Conservation (phyloP, 257 asterid genomes). For the Catharanthus roseus region DNA sequence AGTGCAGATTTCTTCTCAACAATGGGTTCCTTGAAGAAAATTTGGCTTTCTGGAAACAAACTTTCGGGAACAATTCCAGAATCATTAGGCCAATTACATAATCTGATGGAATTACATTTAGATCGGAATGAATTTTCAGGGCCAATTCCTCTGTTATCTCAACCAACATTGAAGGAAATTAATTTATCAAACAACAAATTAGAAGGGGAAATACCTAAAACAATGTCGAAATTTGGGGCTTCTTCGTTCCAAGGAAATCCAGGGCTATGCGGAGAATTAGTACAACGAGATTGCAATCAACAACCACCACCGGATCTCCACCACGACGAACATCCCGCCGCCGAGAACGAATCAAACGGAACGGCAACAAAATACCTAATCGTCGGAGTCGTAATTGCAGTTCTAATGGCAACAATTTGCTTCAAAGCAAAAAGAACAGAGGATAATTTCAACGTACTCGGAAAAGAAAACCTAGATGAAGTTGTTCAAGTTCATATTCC, state of each 20-base stretch:
- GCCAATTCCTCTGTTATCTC: constrained; percentile 40
- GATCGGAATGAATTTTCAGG: constrained; percentile 65
- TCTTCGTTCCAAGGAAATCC: constrained; percentile 49
- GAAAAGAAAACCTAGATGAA: constrained; percentile 50
- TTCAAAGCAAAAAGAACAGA: constrained; percentile 42
- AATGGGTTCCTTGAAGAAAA: constrained; percentile 49
- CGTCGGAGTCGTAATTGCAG: constrained; percentile 41
- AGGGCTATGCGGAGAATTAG: constrained; percentile 45
- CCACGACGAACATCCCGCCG: background rate
- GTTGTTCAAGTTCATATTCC: constrained; percentile 38
- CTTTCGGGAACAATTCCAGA: constrained; percentile 57
- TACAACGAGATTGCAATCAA: constrained; percentile 35
- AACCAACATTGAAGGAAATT: constrained; percentile 29
- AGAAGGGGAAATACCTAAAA: constrained; percentile 65
- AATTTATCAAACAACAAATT: constrained; percentile 48
- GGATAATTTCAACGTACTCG: constrained; percentile 31
- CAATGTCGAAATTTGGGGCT: constrained; percentile 41
- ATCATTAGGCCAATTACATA: constrained; percentile 31
- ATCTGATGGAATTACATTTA: constrained; percentile 32
- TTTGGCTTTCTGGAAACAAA: constrained; percentile 45
- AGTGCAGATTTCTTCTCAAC: constrained; percentile 32
- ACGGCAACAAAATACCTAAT: constrained; percentile 51
- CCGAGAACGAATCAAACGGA: constrained; percentile 16
- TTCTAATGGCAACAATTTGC: constrained; percentile 45
- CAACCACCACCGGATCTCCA: background rate